Percentiles rank a stretch among this genome's conserved stretches.
Evolutionary conservation across 148 eudicot genomes (phyloP).

Genomic region (Heliamphora exappendiculata): DNA sequence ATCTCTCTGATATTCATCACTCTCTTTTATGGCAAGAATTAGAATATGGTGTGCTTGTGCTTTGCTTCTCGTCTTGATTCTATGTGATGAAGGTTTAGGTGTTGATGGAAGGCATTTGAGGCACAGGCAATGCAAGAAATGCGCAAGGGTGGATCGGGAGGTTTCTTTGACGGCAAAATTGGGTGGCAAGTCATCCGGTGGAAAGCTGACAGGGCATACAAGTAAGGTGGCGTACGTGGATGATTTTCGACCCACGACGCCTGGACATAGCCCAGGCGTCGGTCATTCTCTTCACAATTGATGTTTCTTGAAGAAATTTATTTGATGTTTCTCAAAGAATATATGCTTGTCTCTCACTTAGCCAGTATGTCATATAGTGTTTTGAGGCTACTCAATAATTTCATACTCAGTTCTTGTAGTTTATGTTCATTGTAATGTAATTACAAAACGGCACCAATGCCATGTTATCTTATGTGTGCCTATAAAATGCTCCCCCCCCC

Average conservation of each 20-base stretch:
- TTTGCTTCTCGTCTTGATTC: constrained; percentile 17
- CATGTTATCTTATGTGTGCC: too few species aligned
- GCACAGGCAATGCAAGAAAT: constrained; percentile 10
- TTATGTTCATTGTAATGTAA: too few species aligned
- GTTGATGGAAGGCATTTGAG: constrained; percentile 32
- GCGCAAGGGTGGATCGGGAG: neutral
- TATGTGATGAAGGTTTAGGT: constrained; percentile 10
- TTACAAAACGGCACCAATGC: too few species aligned
- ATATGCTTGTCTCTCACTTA: too few species aligned
- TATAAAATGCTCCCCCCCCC: too few species aligned
- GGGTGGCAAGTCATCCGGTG: neutral
- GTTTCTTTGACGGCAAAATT: neutral
- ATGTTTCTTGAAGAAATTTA: too few species aligned
- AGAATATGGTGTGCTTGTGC: neutral
- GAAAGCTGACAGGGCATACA: neutral
- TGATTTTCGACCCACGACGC: constrained; percentile 25
- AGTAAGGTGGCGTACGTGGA: neutral
- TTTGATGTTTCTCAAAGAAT: too few species aligned
- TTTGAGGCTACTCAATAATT: too few species aligned
- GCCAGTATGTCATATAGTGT: too few species aligned
- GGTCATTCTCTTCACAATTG: too few species aligned
- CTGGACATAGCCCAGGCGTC: constrained; percentile 20
- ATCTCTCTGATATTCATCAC: neutral
- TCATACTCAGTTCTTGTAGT: too few species aligned
- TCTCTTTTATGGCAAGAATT: constrained; percentile 12